Evolutionary conservation across 371 early-diverging fungal species (phyloP).

Genomic region (Lichtheimia corymbifera): DNA sequence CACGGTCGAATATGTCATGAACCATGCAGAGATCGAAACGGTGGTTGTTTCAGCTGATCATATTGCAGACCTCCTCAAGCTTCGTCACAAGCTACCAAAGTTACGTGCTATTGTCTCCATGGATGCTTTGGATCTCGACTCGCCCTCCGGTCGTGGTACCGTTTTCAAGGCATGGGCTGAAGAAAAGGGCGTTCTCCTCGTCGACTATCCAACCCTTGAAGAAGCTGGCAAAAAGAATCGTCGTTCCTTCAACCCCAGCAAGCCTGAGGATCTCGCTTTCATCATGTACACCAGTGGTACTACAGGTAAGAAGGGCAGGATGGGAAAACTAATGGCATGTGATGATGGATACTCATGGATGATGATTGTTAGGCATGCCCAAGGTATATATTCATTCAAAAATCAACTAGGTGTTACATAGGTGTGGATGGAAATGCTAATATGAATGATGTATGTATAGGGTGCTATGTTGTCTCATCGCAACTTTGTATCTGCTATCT

Average conservation of each 20-base stretch:
- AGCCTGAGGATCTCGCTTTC: constrained; percentile 63
- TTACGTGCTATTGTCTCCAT: constrained; percentile 77
- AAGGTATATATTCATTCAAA: constrained; percentile 19
- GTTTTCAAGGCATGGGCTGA: constrained; percentile 49
- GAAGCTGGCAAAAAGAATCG: constrained; percentile 41
- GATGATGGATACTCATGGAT: too few relatives aligned
- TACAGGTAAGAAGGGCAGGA: constrained; percentile 37
- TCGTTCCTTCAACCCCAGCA: constrained; percentile 37
- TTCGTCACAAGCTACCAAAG: constrained; percentile 46
- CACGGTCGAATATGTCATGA: constrained; percentile 63
- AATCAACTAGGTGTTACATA: too few relatives aligned
- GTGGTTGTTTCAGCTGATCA: constrained; percentile 70
- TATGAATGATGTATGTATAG: constrained; percentile 15
- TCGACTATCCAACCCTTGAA: constrained; percentile 69
- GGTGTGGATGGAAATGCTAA: too few relatives aligned
- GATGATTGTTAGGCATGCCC: constrained; percentile 50
- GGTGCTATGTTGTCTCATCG: constrained; percentile 59
- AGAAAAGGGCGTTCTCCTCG: constrained; percentile 48
- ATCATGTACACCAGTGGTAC: constrained; percentile 44
- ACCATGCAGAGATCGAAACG: constrained; percentile 68
- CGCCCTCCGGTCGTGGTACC: constrained; percentile 29
- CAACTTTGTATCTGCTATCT: constrained; percentile 42
- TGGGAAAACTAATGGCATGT: too few relatives aligned
- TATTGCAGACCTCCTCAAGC: constrained; percentile 56
- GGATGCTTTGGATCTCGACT: constrained; percentile 57